Base-by-base conservation (phyloP, 257 asterid species). In the Solanum lycopersicoides region DNA sequence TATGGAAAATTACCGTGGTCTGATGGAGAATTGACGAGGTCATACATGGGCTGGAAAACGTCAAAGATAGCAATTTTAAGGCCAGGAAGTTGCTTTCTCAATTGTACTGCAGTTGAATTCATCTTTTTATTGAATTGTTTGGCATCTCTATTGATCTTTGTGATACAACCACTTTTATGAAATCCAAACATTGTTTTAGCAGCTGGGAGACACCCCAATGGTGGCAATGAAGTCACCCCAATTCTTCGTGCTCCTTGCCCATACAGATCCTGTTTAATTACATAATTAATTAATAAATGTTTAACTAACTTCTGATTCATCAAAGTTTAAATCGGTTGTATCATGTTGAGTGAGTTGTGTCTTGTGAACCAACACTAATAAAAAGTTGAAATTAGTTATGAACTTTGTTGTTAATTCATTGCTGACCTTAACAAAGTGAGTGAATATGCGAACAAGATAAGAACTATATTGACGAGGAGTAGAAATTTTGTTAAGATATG, bases 141-240 rank as follows among this genome's bases (percentile, higher is more conserved):
- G 6, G 99, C 96, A 23, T 95, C 96, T 3, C 93, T 91, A 89
- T 96, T 96, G 91, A 97, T 86, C 30, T 89, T 85, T 1, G 97
- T 88, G 9, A 97, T 95, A 9, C 99, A 97, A 32, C 99, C 99
- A 0, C 87, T 88, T 87, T 96, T 90, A 83, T 91, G 94, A 83
- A n/a, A 91, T 13, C 99, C 98, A 79, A 96, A 97, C 86, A 97
- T 32, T 5, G 98, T 96, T 89, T 96, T 93, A 12, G 98, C 91
- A 28, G 95, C 93, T 1, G 98, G 99, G 3, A 97, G 92, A 90
- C 99, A 97, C 6, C 99, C 99, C 60, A 92, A 28, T 42, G 99
- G 99, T 53, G 99, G 99, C 7, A 97, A 93, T 74, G 99, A 96
- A 73, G 98, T 97, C 69, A 92, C 98, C 42, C 99, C 99, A 12